Base-by-base conservation (phyloP, 495 filamentous ascomycete genomes). In the Collariella sp. region DNA sequence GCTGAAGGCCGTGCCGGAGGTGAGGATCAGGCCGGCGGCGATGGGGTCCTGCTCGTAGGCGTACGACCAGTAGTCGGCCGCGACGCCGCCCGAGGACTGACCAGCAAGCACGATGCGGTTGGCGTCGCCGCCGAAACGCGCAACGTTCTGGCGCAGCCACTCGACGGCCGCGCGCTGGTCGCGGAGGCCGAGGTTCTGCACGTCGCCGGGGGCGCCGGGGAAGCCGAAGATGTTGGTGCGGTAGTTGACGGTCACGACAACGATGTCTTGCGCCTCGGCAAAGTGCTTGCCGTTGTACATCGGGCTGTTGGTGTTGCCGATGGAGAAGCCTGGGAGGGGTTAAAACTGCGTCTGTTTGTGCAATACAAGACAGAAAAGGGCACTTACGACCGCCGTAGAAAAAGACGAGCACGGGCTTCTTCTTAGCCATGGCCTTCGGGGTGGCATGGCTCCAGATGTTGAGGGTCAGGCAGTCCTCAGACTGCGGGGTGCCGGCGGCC, bases 401-500 rank as follows among this genome's bases (percentile, higher is more conserved):
- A 36, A 61, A 70, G 23, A 67, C 46, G 7, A 66, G 47, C 16
- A 67, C 64, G 13, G 66, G 45, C 53, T 64, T 68, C 18, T 54
- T 26, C 20, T 26, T 31, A 46, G 0, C 29, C 19, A 11, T 42
- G n/a, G 36, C 53, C 31, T 7, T 36, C 23, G 5, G 19, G 19
- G 47, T 38, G 9, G 45, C 50, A 41, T 54, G 50, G 50, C 62
- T 63, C 77, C 77, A 81, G 50, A 83, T 67, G 58, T 77, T 77
- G 20, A 83, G 58, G 10, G 67, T 72, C 26, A 83, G 64, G 56
- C 80, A 81, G 62, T 82, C 78, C 56, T 83, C 80, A 52, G 60
- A 67, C 18, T 56, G 53, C n/a, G 29, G 22, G 10, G 41, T 57
- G 7, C 55, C 55, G 5, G 59, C 44, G 1, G 51, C 51, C 12